Evolutionary conservation across 345 rosid genomes (phyloP).

Genomic region (Bruguiera gymnorhiza): DNA sequence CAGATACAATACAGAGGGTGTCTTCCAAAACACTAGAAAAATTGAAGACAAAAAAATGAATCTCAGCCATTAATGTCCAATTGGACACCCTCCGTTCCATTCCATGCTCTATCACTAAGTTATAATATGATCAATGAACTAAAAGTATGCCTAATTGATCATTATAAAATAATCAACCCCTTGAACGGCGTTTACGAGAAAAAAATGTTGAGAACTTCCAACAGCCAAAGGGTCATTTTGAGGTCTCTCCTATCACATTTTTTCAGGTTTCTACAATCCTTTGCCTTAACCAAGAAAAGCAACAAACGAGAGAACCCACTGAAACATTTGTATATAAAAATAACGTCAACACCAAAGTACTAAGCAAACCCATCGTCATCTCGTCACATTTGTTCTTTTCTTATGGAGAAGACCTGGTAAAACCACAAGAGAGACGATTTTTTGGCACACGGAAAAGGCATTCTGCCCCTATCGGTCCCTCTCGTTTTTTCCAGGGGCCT

Average conservation of each 20-base stretch:
- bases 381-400: background rate
- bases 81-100: background rate
- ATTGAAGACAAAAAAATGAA: background rate
- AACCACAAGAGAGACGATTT: too few species aligned
- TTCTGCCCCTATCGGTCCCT: too few species aligned
- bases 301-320: background rate
- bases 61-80: slow-evolving; percentile 13
- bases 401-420: background rate
- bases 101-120: too few species aligned
- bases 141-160: background rate
- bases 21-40: background rate
- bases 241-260: background rate
- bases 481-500: too few species aligned
- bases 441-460: too few species aligned
- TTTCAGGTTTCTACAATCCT: background rate
- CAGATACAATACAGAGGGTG: background rate
- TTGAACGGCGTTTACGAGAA: background rate
- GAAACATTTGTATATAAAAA: background rate
- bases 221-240: slow-evolving; percentile 24
- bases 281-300: background rate
- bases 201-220: slow-evolving; percentile 15
- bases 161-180: background rate
- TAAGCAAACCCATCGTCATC: background rate
- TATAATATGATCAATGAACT: background rate
- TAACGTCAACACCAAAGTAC: background rate